Evolutionary conservation across 2,329 filamentous ascomycete genomes (phyloP).

Genomic region (Calonectria montana): DNA sequence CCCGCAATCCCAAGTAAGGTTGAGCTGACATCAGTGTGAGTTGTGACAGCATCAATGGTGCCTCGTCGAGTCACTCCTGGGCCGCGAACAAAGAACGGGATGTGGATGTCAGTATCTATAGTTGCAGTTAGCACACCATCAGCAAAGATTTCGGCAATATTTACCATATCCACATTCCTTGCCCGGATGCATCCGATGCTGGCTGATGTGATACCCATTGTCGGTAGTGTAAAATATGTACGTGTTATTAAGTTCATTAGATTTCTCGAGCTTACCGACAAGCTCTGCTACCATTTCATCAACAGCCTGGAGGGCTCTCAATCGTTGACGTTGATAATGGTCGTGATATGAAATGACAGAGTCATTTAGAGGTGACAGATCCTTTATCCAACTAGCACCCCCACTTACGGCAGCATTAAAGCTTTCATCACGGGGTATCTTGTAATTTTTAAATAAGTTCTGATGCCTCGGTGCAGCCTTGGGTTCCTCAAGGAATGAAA

Average conservation of each 20-base stretch:
- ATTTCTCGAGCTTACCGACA: constrained; percentile 46
- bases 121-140: neutral
- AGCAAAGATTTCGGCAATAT: no score
- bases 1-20: constrained; percentile 56
- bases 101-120: constrained; percentile 55
- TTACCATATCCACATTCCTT: constrained; percentile 56
- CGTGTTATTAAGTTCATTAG: constrained; percentile 22
- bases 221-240: constrained; percentile 28
- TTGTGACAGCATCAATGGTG: constrained; percentile 51
- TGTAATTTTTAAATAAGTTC: constrained; percentile 68
- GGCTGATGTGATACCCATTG: constrained; percentile 29
- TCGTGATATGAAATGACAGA: constrained; percentile 50
- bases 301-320: constrained; percentile 57
- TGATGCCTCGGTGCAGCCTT: constrained; percentile 64
- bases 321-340: constrained; percentile 53
- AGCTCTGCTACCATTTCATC: constrained; percentile 58
- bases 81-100: constrained; percentile 59
- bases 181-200: constrained; percentile 30
- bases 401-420: constrained; percentile 69
- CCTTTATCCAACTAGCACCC: constrained; percentile 57
- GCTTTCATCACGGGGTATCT: constrained; percentile 70
- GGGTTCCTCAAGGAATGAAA: neutral
- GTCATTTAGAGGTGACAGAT: constrained; percentile 49
- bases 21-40: constrained; percentile 64
- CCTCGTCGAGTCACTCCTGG: constrained; percentile 52